Base-by-base conservation (phyloP, 768 basidiomycete species). In the Ramaria sp. region DNA sequence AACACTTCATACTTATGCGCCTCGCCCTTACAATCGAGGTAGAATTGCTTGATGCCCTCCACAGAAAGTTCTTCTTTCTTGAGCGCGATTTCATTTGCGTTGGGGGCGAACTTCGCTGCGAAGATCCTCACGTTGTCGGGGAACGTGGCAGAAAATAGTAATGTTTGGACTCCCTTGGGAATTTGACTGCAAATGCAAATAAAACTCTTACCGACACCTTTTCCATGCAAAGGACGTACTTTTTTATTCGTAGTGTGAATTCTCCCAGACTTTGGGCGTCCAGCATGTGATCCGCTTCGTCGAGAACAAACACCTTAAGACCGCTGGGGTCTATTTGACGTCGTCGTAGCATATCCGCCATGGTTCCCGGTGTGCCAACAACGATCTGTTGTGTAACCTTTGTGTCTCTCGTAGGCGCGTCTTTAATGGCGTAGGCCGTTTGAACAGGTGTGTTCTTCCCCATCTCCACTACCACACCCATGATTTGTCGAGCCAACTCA, bases 271-370 rank as follows among this genome's bases (percentile, higher is more conserved):
- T 88, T 68, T 93, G 91, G 65, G 91, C 84, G 67, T 94, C 93
- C 63, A 99, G 75, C 95, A 98, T 98, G 71, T 97, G 96, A 71
- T 99, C 96, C 39, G 96, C 96, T 71, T 99, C 96, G 66, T 99
- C 96, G 7, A 98, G 76, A 3, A 98, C 95, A 57, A 98, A 91
- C 3, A 95, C 89, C 66, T 90, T 91, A 68, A 99, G 79, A 31
- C 84, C 75, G 49, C 77, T 79, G 15, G 85, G 73, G 65, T 98
- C 90, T 58, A 98, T 78, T 45, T 91, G 84, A 61, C 73, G 84
- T 65, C 79, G 77, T 63, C 82, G 74, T 64, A 97, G 81, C 65
- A 96, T 78, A 70, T 95, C 91, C 41, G 82, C 77, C 81, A 96
- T 86, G 20, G 95, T 98, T 15, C 96, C 96, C 0, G 96, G 94